Conservation (phyloP, 1,284 basidiomycete genomes). For the Hemileia vastatrix region DNA sequence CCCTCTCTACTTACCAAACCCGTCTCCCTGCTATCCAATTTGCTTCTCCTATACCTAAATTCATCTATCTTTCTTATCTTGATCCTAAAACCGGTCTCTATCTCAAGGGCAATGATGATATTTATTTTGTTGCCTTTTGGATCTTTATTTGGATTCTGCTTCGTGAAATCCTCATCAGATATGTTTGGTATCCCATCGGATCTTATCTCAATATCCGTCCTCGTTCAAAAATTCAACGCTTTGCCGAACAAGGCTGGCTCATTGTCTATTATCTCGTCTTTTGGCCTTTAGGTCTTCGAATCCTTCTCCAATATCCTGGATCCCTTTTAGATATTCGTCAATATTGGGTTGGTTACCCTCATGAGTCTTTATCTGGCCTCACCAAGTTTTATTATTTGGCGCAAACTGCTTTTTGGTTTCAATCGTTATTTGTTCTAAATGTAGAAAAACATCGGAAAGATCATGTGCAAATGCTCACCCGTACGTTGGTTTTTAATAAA, state of each 20-base stretch:
- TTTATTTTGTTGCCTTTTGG: conserved; percentile 19
- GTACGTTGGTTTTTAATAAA: not conserved
- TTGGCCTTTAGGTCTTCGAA: conserved; percentile 14
- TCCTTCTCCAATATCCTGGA: not conserved
- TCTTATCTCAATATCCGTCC: not conserved
- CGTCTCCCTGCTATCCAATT: conserved; percentile 5
- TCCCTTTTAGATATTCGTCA: conserved; percentile 11
- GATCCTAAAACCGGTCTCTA: conserved; percentile 12
- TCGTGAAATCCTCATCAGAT: conserved; percentile 9
- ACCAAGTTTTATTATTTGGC: conserved; percentile 42
- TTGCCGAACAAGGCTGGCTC: conserved; percentile 22
- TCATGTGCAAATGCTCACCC: conserved; percentile 42
- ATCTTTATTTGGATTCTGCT: conserved; percentile 15
- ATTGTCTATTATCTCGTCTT: conserved; percentile 7
- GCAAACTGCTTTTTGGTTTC: conserved; percentile 42
- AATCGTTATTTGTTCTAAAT: conserved; percentile 42
- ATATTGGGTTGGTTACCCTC: conserved; percentile 30
- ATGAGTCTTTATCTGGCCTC: conserved; percentile 31
- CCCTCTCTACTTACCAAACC: conserved; percentile 1
- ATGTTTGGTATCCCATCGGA: conserved; percentile 13
- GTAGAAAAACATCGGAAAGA: conserved; percentile 43
- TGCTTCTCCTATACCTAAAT: conserved; percentile 5
- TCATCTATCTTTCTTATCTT: conserved; percentile 18
- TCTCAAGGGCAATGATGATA: conserved; percentile 16
- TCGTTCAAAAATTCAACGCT: conserved; percentile 9